These are phyloP conservation scores for Puccinia triticina DNA, from an alignment of 1,284 basidiomycete genomes.

Conservation along the genomic window DNA sequence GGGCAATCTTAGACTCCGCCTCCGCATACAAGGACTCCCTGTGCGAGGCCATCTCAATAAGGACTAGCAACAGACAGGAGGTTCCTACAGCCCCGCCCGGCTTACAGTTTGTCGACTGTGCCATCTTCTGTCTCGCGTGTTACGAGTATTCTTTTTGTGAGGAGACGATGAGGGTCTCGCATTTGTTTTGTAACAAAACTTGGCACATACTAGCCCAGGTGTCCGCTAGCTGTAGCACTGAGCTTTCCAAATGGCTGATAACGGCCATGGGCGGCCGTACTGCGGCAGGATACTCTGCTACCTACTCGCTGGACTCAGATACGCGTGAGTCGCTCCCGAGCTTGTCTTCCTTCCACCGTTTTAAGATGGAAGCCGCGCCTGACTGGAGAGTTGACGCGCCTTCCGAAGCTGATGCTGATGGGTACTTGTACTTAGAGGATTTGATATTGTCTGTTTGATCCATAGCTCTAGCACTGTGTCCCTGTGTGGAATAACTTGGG, in stretches of 20 bases:
- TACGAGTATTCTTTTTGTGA: constrained; percentile 13
- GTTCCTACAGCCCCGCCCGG: neutral
- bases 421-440: too few species aligned
- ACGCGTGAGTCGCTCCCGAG: neutral
- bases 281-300: neutral
- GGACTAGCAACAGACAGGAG: constrained; percentile 10
- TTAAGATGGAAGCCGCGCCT: neutral
- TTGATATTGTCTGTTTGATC: too few species aligned
- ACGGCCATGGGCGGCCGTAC: neutral
- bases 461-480: too few species aligned
- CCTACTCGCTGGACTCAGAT: neutral
- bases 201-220: constrained; percentile 12
- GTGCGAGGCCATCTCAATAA: constrained; percentile 8
- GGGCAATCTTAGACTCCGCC: neutral
- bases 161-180: neutral
- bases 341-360: neutral
- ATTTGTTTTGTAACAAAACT: neutral
- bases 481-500: too few species aligned
- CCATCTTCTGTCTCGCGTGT: constrained; percentile 13
- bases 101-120: constrained; percentile 15
- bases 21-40: neutral
- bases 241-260: neutral
- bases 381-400: neutral
- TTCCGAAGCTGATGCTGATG: too few species aligned
- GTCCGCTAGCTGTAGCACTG: neutral